Conservation (phyloP, 495 filamentous ascomycete species). For the Daldinia vernicosa region DNA sequence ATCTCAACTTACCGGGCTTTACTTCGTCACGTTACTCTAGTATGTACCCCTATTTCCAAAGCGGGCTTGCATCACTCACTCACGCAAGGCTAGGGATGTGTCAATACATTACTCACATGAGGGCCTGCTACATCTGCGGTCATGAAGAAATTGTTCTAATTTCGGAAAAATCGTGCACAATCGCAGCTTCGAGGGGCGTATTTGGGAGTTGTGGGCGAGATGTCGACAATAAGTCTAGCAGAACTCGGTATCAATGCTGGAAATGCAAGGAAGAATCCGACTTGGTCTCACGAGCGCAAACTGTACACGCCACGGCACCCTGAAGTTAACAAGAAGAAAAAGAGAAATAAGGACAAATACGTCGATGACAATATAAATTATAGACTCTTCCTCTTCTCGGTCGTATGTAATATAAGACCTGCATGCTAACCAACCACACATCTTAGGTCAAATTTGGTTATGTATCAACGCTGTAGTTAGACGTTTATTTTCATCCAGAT, state of each 20-base stretch:
- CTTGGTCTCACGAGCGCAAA: conserved; percentile 20
- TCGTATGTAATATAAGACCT: conserved; percentile 3
- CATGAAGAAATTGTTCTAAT: conserved; percentile 55
- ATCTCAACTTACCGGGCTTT: conserved; percentile 13
- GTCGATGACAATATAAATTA: neutral
- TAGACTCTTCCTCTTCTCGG: neutral
- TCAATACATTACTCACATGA: conserved; percentile 53
- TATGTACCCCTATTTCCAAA: conserved; percentile 19
- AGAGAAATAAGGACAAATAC: neutral
- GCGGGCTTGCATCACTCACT: conserved; percentile 4
- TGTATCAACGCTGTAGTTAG: neutral
- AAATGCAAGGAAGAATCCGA: conserved; percentile 48
- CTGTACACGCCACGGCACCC: neutral
- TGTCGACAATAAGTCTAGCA: conserved; percentile 42
- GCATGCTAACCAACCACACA: neutral
- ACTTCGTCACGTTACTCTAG: conserved; percentile 23
- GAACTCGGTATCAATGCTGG: conserved; percentile 52
- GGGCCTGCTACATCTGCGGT: conserved; percentile 49
- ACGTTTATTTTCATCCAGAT: neutral
- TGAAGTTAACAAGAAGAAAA: neutral
- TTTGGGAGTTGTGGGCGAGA: conserved; percentile 53
- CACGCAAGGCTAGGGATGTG: conserved; percentile 49
- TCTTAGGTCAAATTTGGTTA: neutral
- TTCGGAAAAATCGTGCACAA: conserved; percentile 51
- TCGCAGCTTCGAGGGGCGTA: conserved; percentile 45